These are phyloP conservation scores for Cinchona pubescens DNA, from an alignment of 257 asterid species.

Conservation along the genomic window DNA sequence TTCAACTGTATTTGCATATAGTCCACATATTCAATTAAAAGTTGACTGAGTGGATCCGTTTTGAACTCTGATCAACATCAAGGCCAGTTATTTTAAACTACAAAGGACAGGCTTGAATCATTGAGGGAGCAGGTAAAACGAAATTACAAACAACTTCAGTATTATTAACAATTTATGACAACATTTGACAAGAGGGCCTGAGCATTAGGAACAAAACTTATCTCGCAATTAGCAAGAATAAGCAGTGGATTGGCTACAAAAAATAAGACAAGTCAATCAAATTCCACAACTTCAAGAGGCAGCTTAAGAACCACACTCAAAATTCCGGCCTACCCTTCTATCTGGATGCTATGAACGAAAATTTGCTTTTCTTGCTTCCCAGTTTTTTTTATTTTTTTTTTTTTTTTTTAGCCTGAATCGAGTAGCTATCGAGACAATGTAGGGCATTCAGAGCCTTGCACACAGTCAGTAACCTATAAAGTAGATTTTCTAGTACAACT, in stretches of 20 bases:
- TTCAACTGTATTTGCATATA: background rate
- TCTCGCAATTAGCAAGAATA: background rate
- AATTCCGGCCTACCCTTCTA: background rate
- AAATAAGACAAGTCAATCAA: background rate
- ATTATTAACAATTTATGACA: background rate
- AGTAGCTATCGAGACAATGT: background rate
- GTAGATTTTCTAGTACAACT: background rate
- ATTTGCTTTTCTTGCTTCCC: background rate
- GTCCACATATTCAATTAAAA: background rate
- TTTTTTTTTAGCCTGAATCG: slow-evolving; percentile 12
- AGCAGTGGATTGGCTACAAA: background rate
- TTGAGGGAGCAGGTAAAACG: background rate
- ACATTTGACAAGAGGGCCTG: background rate
- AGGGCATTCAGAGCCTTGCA: background rate
- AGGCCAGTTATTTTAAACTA: no score
- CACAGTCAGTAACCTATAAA: background rate
- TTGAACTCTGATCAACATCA: background rate
- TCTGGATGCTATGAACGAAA: background rate
- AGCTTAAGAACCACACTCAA: background rate
- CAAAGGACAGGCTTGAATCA: background rate
- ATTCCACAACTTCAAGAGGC: background rate
- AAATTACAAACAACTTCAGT: background rate
- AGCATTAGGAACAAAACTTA: background rate
- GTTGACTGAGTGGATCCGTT: background rate
- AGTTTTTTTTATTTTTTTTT: background rate